Base-by-base conservation (phyloP, 2,329 filamentous ascomycete species). In the Ilyonectria robusta region DNA sequence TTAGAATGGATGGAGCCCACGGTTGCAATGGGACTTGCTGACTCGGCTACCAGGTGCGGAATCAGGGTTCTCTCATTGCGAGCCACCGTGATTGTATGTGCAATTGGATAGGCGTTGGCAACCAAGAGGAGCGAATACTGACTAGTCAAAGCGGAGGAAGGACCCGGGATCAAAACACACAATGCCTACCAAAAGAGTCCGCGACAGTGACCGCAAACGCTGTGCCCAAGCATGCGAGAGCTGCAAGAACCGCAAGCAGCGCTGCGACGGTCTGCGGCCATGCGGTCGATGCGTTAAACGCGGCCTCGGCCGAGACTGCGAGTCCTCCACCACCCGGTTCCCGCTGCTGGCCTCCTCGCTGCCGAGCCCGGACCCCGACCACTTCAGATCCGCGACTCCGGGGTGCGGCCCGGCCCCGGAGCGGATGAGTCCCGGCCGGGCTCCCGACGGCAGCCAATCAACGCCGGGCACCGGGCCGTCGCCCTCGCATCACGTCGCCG, bases 121-220 rank as follows among this genome's bases (percentile, higher is more conserved):
- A 6, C 17, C 21, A 48, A 48, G 7, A 2, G 10, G 21, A 11
- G 21, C 13, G 44, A 11, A 11, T 47, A 15, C 19, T 10, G 21
- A 26, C 4, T 10, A 10, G 4, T 10, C 19, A 47, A 21, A 6
- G 11, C n/a, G 19, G 40, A 19, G 48, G 10, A 47, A 37, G 21
- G 21, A 26, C 19, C n/a, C 35, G 13, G 19, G 19, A 26, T 11
- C 42, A 15, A 37, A 11, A 11, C 26, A 11, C 11, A 59, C 26
- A 42, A 75, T 75, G 73, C 73, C 73, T 47, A 75, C 73, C 47
- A 74, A 70, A 61, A 71, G 65, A 57, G 71, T 75, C 66, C 71
- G 73, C 42, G 73, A 75, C 11, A 42, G 62, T 37, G 73, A 75
- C 13, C 68, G 73, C 51, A 72, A 72, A 59, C 68, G 73, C 29